Base-by-base conservation (phyloP, 2,329 filamentous ascomycete species). In the Aspergillus fructus region DNA sequence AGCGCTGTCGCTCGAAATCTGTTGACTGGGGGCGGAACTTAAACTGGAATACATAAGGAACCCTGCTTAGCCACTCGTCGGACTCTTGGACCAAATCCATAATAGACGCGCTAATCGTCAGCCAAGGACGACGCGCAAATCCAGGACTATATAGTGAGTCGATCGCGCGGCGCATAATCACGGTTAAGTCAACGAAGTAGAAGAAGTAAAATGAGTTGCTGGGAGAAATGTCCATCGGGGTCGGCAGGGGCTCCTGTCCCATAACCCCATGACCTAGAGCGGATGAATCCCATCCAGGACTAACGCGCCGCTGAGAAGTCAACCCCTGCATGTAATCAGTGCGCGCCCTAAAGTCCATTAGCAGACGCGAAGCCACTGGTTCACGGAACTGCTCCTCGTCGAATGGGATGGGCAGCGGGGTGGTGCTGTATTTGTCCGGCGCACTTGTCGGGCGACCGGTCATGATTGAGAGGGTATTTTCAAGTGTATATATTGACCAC, bases 401-500 rank as follows among this genome's bases (percentile, higher is more conserved):
- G 19, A 75, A 72, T 1, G 74, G 75, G 9, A 73, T 61, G 1
- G 76, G 75, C 5, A 78, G 65, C 12, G 76, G 74, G 0, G 75
- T 76, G 12, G 73, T 78, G 65, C 74, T 76, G 56, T 76, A 76
- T 1, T 69, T 66, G 17, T 71, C 67, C 19, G 63, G 63, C 17
- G 72, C 69, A 59, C 68, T 71, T 15, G 71, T 72, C 3, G 76
- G 74, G 41, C 77, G 73, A 27, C 77, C 77, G 27, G 75, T 77
- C 66, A 78, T 74, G 58, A 73, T 68, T 47, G 70, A 74, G 11
- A 79, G 65, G n/a, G 70, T 66, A 33, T 71, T 72, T 60, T 79
- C 77, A 6, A 79, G 63, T 21, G 69, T 65, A 45, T 76, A 75
- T 2, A 79, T 59, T 8, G 75, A 72, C 73, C 76, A 78, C 77